Evolutionary conservation across 371 early-diverging fungal species (phyloP).

Genomic region (Rhizopus delemar): DNA sequence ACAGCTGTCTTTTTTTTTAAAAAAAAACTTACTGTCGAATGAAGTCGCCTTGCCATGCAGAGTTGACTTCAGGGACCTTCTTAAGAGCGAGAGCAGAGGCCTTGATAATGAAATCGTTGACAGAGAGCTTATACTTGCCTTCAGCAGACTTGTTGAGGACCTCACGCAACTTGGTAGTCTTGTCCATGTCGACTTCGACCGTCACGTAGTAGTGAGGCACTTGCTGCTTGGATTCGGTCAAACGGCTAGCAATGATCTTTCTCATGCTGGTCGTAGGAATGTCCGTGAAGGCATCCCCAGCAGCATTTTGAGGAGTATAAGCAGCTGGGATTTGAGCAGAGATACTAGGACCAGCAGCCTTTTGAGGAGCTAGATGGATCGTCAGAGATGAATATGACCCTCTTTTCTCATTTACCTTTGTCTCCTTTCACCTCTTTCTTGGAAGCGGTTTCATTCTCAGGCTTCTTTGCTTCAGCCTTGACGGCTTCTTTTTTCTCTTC

Average conservation of each 20-base stretch:
- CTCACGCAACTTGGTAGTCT: slow-evolving; percentile 82
- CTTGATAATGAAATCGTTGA: slow-evolving; percentile 98
- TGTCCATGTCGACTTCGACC: slow-evolving; percentile 86
- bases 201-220: slow-evolving; percentile 98
- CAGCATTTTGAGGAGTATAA: slow-evolving; percentile 53
- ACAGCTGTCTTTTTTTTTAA: not conserved
- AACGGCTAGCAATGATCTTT: slow-evolving; percentile 84
- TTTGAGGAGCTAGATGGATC: slow-evolving; percentile 24
- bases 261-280: slow-evolving; percentile 92
- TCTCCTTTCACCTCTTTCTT: slow-evolving; percentile 88
- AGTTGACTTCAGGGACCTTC: slow-evolving; percentile 95
- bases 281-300: slow-evolving; percentile 72
- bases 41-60: slow-evolving; percentile 91
- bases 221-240: slow-evolving; percentile 83
- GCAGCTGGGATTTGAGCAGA: slow-evolving; percentile 48
- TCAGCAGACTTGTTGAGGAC: slow-evolving; percentile 84
- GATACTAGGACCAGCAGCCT: slow-evolving; percentile 39
- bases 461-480: slow-evolving; percentile 15
- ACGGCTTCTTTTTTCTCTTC: slow-evolving; percentile 7
- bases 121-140: slow-evolving; percentile 93
- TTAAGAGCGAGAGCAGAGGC: slow-evolving; percentile 89
- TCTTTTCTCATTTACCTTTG: slow-evolving; percentile 32
- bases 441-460: slow-evolving; percentile 75
- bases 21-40: slow-evolving; percentile 88
- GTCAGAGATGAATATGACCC: not conserved